Base-by-base conservation (phyloP, 345 rosid genomes). In the Rhizophora apiculata region DNA sequence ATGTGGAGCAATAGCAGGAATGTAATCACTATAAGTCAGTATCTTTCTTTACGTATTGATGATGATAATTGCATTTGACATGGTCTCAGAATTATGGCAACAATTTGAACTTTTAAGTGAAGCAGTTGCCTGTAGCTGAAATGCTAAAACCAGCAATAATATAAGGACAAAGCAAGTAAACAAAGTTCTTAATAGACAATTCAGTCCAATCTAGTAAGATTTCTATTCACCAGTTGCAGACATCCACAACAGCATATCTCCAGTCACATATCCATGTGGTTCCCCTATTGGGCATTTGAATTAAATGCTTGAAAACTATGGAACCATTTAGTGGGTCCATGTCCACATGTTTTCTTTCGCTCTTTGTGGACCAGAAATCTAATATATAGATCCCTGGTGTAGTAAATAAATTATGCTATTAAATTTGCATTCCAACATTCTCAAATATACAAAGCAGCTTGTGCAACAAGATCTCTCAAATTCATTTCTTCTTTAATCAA, bases 41-140 rank as follows among this genome's bases (percentile, higher is more conserved):
- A 10, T 64, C 36, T 48, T 64, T 64, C 22, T 64, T 64, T 64
- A 64, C 48, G 32, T 22, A 48, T 64, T 64, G 48, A 64, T 64
- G 56, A 64, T 0, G 57, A 64, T 39, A 48, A 53, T 48, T 27
- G 16, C 37, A 64, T 48, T 64, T 15, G 15, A 15, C 15, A 46
- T 46, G 26, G 57, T 64, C 48, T 48, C 46, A 48, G 57, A 13
- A 64, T 64, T 64, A 48, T 19, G 30, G 20, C 21, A 64, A 64
- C 16, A 39, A 10, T 39, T 39, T 39, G 48, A 4, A 11, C 16
- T 39, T 39, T 39, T 39, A 39, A 3, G 49, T 43, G 49, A 15
- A 43, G 49, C 49, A 43, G 19, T 43, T 43, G 1, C 49, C 49
- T 39, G 49, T 43, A 43, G 60, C 54, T 26, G 31, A 51, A 26